These are phyloP conservation scores for Thalassia testudinum DNA, from an alignment of 116 monocot species.

Conservation along the genomic window DNA sequence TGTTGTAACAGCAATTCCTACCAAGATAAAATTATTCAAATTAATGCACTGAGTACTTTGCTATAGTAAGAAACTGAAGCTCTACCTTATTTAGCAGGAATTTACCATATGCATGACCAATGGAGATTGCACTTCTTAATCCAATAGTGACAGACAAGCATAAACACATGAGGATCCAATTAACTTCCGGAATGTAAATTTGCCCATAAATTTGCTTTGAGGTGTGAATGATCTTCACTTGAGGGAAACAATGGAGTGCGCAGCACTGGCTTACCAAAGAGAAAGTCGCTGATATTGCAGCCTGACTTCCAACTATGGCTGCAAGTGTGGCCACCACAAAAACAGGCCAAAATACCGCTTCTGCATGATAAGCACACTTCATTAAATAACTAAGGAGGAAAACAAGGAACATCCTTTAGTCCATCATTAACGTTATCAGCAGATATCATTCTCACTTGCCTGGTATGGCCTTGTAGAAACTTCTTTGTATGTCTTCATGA, in stretches of 20 bases:
- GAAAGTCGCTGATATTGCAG: conserved; percentile 68
- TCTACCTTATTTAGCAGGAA: no score
- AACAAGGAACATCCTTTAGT: no score
- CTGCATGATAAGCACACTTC: conserved; percentile 6
- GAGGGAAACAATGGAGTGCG: conserved; percentile 68
- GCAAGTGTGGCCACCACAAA: conserved; percentile 54
- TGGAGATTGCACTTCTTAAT: conserved; percentile 48
- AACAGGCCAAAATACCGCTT: conserved; percentile 67
- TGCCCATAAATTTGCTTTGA: conserved; percentile 60
- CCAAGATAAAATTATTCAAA: conserved; percentile 1
- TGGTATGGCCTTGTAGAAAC: conserved; percentile 63
- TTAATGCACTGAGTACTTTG: no score
- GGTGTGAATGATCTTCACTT: conserved; percentile 75
- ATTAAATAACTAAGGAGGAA: background rate
- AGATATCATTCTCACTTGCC: conserved; percentile 2
- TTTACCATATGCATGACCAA: conserved; percentile 79
- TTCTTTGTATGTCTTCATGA: conserved; percentile 34
- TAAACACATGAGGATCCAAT: conserved; percentile 56
- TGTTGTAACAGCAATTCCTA: conserved; percentile 56
- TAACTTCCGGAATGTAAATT: conserved; percentile 76
- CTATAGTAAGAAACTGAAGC: no score
- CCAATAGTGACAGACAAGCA: conserved; percentile 54
- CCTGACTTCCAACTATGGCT: conserved; percentile 67
- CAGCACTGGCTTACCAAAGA: conserved; percentile 72
- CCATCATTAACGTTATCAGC: no score